Evolutionary conservation across 2,329 filamentous ascomycete species (phyloP), one percentile per base, ranked within the genome.

Genomic region (Amphichorda felina): DNA sequence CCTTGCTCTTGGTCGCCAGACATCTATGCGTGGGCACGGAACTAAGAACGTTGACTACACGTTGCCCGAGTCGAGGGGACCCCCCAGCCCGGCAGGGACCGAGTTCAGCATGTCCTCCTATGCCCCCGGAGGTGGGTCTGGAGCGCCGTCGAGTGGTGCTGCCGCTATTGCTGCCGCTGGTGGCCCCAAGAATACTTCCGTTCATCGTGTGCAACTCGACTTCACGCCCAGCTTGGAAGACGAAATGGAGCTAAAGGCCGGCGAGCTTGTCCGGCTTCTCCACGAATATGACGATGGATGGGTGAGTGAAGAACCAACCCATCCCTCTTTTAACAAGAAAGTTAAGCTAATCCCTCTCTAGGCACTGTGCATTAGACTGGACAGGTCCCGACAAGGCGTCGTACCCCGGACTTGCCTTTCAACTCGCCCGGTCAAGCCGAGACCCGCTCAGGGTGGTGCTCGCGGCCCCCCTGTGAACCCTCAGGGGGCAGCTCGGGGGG

Each of bases 271-370:
- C 34, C 75, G 89, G 43, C 66, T 98, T 43, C 68, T 96, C 35
- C 89, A 96, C 52, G 88, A 94, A 60, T 98, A 96, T 50, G 91
- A 98, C 53, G 91, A 98, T 60, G 91, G 91, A 50, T 98, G 91
- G 91, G 84, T 89, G 72, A 72, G 82, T 15, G n/a, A 26, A 19
- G 2, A 13, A 3, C 32, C 21, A 19, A 7, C 7, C 13, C 15
- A 17, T 17, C 3, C 15, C 17, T 24, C 18, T 22, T 6, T n/a
- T 30, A 22, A 2, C 4, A 19, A 31, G 10, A 34, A n/a, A n/a
- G n/a, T n/a, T 33, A 19, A 30, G 45, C 55, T 59, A 56, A 61
- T 50, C 46, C 47, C 48, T 39, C 32, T 40, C 35, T 44, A 88
- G 84, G 85, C 88, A 51, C 83, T 96, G 37, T 95, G 87, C 59